Evolutionary conservation across 306 rosid genomes (phyloP).

Genomic region (Corylus avellana): DNA sequence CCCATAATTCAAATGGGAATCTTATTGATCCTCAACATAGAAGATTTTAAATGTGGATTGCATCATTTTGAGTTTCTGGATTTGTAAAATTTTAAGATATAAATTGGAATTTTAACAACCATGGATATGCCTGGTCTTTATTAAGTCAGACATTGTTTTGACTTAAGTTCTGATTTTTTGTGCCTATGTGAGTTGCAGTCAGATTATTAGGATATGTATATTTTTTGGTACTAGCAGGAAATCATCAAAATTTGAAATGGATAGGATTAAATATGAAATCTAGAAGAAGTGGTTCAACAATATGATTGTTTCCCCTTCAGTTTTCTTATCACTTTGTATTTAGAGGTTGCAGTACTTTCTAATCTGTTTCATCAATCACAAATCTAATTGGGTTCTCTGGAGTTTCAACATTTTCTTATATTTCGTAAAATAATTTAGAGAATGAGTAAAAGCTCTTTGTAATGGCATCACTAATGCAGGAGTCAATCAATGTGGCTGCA

Average conservation of each 20-base stretch:
- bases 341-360: background rate
- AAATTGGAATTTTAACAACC: background rate
- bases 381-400: background rate
- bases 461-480: conserved; percentile 54
- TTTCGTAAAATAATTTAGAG: conserved; percentile 2
- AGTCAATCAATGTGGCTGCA: conserved; percentile 82
- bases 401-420: background rate
- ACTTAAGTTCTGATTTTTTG: background rate
- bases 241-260: background rate
- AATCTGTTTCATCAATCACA: background rate
- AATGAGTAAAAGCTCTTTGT: conserved; percentile 14
- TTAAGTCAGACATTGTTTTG: background rate
- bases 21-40: background rate
- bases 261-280: background rate
- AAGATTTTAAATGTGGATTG: background rate
- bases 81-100: background rate
- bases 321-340: background rate
- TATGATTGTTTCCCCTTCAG: background rate
- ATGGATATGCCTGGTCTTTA: background rate
- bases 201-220: background rate
- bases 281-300: background rate
- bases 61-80: background rate
- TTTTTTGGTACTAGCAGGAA: background rate
- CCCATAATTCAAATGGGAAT: background rate
- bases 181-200: background rate